phyloP scores from a whole-genome alignment of 331 rosid genomes.

The Pyrus hybrid region DNA sequence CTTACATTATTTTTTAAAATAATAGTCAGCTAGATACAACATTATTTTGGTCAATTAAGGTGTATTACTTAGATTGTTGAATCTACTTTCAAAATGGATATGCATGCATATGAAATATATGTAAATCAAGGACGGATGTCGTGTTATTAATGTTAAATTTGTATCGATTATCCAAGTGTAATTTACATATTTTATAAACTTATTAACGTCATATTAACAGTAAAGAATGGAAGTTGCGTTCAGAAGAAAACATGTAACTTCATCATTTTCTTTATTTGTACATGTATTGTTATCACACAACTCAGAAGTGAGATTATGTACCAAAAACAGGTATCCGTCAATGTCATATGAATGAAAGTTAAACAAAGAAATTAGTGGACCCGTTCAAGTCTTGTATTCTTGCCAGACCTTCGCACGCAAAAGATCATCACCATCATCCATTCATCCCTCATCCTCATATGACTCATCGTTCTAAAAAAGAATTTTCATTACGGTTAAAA shows the following conservation, averaged over 20 bases:
- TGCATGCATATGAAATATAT: neutral
- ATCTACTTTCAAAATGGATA: neutral
- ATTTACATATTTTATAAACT: neutral
- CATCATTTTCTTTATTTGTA: neutral
- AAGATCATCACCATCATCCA: constrained; percentile 1
- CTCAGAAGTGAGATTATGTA: neutral
- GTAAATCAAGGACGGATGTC: neutral
- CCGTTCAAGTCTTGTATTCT: constrained; percentile 5
- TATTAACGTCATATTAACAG: neutral
- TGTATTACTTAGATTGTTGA: neutral
- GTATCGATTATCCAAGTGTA: too few species aligned
- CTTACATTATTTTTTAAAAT: neutral
- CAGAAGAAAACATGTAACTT: neutral
- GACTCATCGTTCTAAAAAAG: neutral
- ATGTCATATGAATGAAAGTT: constrained; percentile 14
- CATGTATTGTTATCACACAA: neutral
- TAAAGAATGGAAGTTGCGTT: too few species aligned
- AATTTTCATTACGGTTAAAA: neutral
- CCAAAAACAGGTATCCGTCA: constrained; percentile 5
- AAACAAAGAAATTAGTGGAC: constrained; percentile 21
- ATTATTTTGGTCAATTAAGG: neutral
- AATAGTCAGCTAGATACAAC: neutral
- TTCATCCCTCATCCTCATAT: neutral
- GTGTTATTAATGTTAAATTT: too few species aligned
- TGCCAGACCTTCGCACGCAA: constrained; percentile 39